phyloP scores from a whole-genome alignment of 176 grass and related monocot species.

The Juncus inflexus region DNA sequence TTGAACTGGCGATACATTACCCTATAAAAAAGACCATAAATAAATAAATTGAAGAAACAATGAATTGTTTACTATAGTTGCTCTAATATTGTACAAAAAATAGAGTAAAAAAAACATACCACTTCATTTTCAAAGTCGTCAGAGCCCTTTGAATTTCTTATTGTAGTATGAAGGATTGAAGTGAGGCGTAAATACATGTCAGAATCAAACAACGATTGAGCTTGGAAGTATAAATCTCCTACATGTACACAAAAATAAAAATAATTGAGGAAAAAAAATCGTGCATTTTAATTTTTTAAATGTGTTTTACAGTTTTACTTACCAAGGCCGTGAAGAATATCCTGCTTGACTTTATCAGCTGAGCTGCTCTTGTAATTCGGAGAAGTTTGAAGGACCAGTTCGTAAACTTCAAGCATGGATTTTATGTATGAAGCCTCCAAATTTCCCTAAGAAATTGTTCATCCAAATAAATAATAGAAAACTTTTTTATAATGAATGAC shows the following conservation, averaged over 20 bases:
- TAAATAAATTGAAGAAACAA: no score
- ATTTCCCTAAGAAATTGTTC: slow-evolving; percentile 60
- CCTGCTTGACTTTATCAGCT: slow-evolving; percentile 92
- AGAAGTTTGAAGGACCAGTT: slow-evolving; percentile 89
- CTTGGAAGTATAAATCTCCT: slow-evolving; percentile 94
- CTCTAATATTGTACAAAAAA: slow-evolving; percentile 11
- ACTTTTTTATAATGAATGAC: slow-evolving; percentile 1
- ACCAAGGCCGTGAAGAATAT: slow-evolving; percentile 93
- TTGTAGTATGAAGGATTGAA: slow-evolving; percentile 66
- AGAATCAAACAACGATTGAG: slow-evolving; percentile 65
- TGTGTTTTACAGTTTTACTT: slow-evolving; percentile 12
- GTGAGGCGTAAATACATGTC: slow-evolving; percentile 94
- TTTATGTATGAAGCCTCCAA: slow-evolving; percentile 70
- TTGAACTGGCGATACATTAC: slow-evolving; percentile 62
- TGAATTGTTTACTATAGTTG: no score
- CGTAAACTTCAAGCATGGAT: slow-evolving; percentile 93
- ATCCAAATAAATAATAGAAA: background rate
- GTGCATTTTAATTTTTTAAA: slow-evolving; percentile 13
- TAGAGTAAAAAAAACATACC: slow-evolving; percentile 44
- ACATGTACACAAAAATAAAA: slow-evolving; percentile 32
- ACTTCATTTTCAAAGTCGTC: slow-evolving; percentile 74
- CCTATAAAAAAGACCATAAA: slow-evolving; percentile 28
- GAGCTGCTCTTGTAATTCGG: slow-evolving; percentile 80
- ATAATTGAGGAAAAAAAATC: slow-evolving; percentile 32
- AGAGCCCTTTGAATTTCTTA: slow-evolving; percentile 65